These are phyloP conservation scores for Stephanodiscus minutulus DNA, from an alignment of 108 stramenopile genomes.

Conservation along the genomic window DNA sequence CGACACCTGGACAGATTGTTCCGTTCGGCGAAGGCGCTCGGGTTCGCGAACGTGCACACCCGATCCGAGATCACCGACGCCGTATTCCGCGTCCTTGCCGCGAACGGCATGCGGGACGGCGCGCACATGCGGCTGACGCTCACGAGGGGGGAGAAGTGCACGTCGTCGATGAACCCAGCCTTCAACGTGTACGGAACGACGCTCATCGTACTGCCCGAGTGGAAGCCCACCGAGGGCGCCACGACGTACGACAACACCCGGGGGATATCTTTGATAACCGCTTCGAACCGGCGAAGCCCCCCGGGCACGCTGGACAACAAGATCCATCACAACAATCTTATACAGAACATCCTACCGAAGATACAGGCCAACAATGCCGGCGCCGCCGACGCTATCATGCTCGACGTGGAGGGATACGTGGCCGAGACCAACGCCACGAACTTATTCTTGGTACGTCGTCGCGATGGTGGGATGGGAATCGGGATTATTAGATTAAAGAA, in stretches of 20 bases:
- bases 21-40: constrained; percentile 88
- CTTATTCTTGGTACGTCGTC: constrained; percentile 82
- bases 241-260: constrained; percentile 90
- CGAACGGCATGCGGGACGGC: constrained; percentile 92
- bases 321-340: constrained; percentile 79
- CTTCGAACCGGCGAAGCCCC: constrained; percentile 79
- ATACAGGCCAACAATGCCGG: constrained; percentile 92
- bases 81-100: constrained; percentile 90
- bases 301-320: constrained; percentile 86
- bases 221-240: constrained; percentile 87
- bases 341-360: constrained; percentile 94
- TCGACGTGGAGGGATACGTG: constrained; percentile 92
- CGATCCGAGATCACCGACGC: constrained; percentile 79
- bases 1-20: constrained; percentile 86
- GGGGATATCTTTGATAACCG: constrained; percentile 84
- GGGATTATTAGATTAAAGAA: no score
- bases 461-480: constrained; percentile 10
- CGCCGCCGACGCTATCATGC: constrained; percentile 89
- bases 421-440: constrained; percentile 94
- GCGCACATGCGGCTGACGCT: constrained; percentile 91
- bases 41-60: constrained; percentile 85
- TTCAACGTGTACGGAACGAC: constrained; percentile 95
- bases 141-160: constrained; percentile 90
- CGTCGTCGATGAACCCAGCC: constrained; percentile 88
- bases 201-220: constrained; percentile 89